Evolutionary conservation across 2,329 filamentous ascomycete genomes (phyloP), one percentile per base, ranked within the genome.

Genomic region (Elsinoe fawcettii): DNA sequence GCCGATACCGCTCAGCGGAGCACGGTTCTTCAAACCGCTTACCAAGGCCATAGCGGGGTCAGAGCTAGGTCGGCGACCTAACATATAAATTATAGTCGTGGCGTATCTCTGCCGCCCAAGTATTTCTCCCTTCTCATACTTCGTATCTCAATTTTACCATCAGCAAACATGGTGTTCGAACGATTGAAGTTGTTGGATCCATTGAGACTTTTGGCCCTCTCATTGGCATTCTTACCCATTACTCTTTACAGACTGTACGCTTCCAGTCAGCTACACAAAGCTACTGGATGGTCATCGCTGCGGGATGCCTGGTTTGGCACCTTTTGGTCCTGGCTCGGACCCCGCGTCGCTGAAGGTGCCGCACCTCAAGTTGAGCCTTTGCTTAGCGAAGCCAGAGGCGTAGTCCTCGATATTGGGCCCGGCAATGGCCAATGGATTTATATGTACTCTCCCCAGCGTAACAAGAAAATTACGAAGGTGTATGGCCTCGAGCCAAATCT

Each of bases 401-500:
- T 77, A 1, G 77, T 84, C 4, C 67, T 86, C 43, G 84, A 87
- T 69, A 75, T 86, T 56, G 84, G 84, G 2, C 77, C 84, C 1
- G 84, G 81, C 2, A 75, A 70, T 1, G 84, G 83, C 2, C 74
- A 82, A 67, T 86, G 82, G 82, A 76, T 81, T 3, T 73, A 78
- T 34, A 67, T 83, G 16, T 81, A 83, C 58, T 63, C 66, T 0
- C 55, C 60, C 5, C 64, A 64, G 1, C 60, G 64, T 2, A 69
- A 69, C 23, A 58, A 61, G 9, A 56, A 62, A 16, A 68, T 72
- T 47, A 71, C 64, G 2, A 73, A 68, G 60, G 71, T 87, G 43
- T 85, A 81, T 63, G 84, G 83, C 56, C 76, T 87, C 3, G 84
- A 87, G 70, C 84, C 84, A 2, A 86, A 85, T 65, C 56, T 66